Evolutionary conservation across 2,329 filamentous ascomycete species (phyloP).

Genomic region (Colletotrichum horii): DNA sequence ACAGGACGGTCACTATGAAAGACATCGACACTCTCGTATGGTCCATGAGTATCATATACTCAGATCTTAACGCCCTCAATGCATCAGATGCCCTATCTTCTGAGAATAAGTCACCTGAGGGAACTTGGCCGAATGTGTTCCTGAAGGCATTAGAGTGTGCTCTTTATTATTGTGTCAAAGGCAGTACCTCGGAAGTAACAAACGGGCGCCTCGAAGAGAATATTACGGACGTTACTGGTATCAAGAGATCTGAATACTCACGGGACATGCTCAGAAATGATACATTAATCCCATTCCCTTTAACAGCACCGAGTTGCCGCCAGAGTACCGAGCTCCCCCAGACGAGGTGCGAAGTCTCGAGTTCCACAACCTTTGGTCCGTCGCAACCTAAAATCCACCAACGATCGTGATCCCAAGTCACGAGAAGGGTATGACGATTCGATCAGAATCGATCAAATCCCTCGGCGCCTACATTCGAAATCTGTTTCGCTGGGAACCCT

Average conservation of each 20-base stretch:
- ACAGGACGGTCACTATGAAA: not conserved
- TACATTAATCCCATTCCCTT: no score
- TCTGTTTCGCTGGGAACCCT: not conserved
- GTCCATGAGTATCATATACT: slow-evolving; percentile 3
- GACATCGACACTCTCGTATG: not conserved
- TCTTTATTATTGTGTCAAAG: slow-evolving; percentile 1
- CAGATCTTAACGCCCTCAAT: not conserved
- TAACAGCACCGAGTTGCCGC: not conserved
- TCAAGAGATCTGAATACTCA: not conserved
- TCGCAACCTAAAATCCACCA: not conserved
- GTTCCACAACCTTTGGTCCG: not conserved
- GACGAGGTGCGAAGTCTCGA: not conserved
- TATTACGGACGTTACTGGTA: no score
- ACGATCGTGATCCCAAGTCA: no score
- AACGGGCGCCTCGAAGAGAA: no score
- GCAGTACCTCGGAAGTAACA: not conserved
- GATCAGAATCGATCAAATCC: not conserved
- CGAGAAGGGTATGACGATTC: no score
- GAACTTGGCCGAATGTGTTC: not conserved
- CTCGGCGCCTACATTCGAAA: not conserved
- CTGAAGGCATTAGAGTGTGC: not conserved
- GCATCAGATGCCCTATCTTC: not conserved
- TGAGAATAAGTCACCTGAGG: no score
- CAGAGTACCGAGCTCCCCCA: not conserved
- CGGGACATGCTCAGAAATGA: no score